phyloP scores from a whole-genome alignment of 73 alveolate species.

The Paramecium caudatum region DNA sequence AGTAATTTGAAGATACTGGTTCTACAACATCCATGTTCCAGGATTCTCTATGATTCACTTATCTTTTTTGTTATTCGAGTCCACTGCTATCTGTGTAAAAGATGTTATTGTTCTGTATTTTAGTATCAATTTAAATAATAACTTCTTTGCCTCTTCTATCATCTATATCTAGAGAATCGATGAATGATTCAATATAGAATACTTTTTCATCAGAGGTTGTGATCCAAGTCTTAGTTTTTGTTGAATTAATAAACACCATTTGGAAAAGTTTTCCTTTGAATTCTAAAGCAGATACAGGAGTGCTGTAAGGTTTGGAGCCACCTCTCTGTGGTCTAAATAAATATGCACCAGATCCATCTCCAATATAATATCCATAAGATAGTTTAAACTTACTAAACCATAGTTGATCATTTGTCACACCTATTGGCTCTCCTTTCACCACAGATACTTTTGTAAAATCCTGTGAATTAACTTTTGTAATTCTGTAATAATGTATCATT shows the following conservation, averaged over 20 bases:
- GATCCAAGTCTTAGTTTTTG: conserved; percentile 27
- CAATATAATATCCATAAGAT: not conserved
- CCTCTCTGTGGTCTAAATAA: conserved; percentile 41
- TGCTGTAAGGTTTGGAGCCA: not conserved
- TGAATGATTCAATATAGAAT: conserved; percentile 73
- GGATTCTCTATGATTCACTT: conserved; percentile 84
- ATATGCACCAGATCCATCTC: conserved; percentile 49
- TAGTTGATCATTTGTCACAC: not conserved
- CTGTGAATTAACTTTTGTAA: not conserved
- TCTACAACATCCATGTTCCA: conserved; percentile 82
- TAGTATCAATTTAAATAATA: conserved; percentile 65
- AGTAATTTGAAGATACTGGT: conserved; percentile 92
- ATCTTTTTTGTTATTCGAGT: conserved; percentile 83
- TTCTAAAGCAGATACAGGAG: not conserved
- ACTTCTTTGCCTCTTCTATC: conserved; percentile 80
- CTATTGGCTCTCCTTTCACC: not conserved
- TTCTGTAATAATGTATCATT: not conserved
- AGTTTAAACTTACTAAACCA: not conserved
- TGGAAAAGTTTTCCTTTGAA: not conserved
- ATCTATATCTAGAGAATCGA: conserved; percentile 52
- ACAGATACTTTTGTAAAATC: not conserved
- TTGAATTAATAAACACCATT: not conserved
- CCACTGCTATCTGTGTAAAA: conserved; percentile 93
- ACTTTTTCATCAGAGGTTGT: not conserved
- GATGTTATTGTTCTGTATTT: conserved; percentile 73